Percentiles rank a stretch among this genome's conserved stretches.
Evolutionary conservation across 371 early-diverging fungal genomes (phyloP).

Genomic region (Saksenaea oblongispora): DNA sequence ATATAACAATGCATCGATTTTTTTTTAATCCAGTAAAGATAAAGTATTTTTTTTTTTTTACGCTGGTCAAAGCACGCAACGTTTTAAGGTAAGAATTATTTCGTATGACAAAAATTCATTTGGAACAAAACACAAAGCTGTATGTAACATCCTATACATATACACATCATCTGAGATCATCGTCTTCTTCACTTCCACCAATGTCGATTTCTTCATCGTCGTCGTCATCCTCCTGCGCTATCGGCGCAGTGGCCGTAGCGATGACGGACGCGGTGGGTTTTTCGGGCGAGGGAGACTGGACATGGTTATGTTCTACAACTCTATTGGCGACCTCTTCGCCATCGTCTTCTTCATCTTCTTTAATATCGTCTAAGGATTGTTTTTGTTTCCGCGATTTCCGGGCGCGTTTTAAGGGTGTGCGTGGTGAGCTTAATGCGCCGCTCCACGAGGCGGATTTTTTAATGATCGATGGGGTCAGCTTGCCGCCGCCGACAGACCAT

Average conservation of each 20-base stretch:
- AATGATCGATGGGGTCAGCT: slow-evolving; percentile 27
- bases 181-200: slow-evolving; percentile 66
- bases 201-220: slow-evolving; percentile 62
- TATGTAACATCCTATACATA: neutral
- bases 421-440: slow-evolving; percentile 20
- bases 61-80: too few species aligned
- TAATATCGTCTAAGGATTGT: neutral
- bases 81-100: too few species aligned
- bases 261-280: neutral
- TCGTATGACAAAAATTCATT: too few species aligned
- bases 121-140: neutral
- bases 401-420: neutral
- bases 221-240: slow-evolving; percentile 49
- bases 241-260: neutral
- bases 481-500: slow-evolving; percentile 15
- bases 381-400: neutral
- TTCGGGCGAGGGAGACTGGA: neutral
- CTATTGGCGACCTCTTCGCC: slow-evolving; percentile 9
- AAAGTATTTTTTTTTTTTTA: too few species aligned
- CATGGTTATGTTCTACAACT: slow-evolving; percentile 17
- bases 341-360: slow-evolving; percentile 5
- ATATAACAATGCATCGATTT: neutral
- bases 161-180: slow-evolving; percentile 43
- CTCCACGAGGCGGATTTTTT: slow-evolving; percentile 38
- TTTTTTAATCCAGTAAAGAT: too few species aligned